These are phyloP conservation scores for Physcia stellaris DNA, from an alignment of 495 filamentous ascomycete species.

Conservation along the genomic window DNA sequence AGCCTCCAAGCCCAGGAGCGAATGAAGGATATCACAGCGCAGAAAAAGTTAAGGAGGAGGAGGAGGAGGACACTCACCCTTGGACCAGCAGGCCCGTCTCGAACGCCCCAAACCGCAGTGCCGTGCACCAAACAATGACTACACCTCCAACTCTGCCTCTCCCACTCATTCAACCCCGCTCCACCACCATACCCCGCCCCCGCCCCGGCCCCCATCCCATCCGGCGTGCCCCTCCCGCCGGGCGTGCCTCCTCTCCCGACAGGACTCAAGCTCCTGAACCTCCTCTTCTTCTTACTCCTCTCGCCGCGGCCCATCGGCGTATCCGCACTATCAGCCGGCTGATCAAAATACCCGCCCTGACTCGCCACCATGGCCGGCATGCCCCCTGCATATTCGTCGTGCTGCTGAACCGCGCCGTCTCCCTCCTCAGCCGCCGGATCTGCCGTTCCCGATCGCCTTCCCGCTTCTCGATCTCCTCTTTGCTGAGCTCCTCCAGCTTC, in stretches of 20 bases:
- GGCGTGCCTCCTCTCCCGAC: conserved; percentile 51
- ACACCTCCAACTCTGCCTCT: conserved; percentile 80
- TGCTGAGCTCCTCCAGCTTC: conserved; percentile 73
- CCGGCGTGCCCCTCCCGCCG: conserved; percentile 60
- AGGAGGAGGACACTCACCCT: conserved; percentile 46
- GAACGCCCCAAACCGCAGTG: conserved; percentile 80
- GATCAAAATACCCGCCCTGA: conserved; percentile 45
- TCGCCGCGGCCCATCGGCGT: conserved; percentile 74
- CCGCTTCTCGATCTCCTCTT: conserved; percentile 95
- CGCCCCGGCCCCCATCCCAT: conserved; percentile 49
- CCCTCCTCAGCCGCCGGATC: conserved; percentile 69
- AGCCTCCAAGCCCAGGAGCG: background rate
- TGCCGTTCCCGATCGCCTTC: conserved; percentile 91
- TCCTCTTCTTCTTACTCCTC: conserved; percentile 82
- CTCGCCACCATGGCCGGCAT: conserved; percentile 43
- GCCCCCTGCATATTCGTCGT: conserved; percentile 63
- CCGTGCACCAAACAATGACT: conserved; percentile 82
- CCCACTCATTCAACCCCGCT: conserved; percentile 64
- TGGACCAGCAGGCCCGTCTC: conserved; percentile 77
- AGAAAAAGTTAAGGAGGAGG: background rate
- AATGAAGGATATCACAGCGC: conserved; percentile 9
- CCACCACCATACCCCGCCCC: conserved; percentile 56
- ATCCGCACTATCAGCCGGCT: conserved; percentile 33
- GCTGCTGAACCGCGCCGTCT: conserved; percentile 84
- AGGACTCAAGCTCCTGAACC: conserved; percentile 82